Base-by-base conservation (phyloP, 768 basidiomycete genomes). In the Macrolepiota fuliginosa region DNA sequence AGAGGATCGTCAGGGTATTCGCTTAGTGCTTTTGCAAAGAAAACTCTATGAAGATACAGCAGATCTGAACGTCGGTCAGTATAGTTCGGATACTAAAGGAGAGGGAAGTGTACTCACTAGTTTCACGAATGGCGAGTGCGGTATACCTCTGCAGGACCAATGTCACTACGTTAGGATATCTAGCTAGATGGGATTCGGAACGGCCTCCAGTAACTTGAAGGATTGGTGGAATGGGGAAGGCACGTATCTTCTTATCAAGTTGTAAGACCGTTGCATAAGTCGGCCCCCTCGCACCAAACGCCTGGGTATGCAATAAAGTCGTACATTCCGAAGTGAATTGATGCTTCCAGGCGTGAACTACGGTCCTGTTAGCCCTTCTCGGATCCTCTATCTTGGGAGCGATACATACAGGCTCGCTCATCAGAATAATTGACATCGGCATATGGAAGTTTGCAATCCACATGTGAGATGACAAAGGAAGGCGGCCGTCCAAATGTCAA, bases 1-100 rank as follows among this genome's bases (percentile, higher is more conserved):
- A 90, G 76, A 36, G 88, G 88, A 66, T 90, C 87, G 65, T 86
- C 86, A 36, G 88, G 87, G 68, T 87, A 84, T 67, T 90, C 88
- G 65, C 81, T 86, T 62, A 90, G 81, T 1, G 88, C 88, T 46
- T 85, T 81, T 24, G 88, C 88, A 66, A 90, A 89, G 74, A 88
- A 89, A 69, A 84, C 85, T 64, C 88, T 80, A 67, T 90, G 88
- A 39, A 90, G 76, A 71, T 89, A 90, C 13, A 90, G 75, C 37
- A 89, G 77, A 73, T 86, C 88, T 89, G 67, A 49, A 61, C 49
- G 13, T 1, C 58, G 22, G n/a, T 42, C 6, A 46, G 49, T 49
- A n/a, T n/a, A n/a, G n/a, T n/a, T n/a, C n/a, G n/a, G n/a, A n/a
- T n/a, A n/a, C n/a, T 56, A 67, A n/a, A 39, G 36, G 17, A 39